Evolutionary conservation across 768 basidiomycete species (phyloP).

Genomic region (Amyloporia xantha): DNA sequence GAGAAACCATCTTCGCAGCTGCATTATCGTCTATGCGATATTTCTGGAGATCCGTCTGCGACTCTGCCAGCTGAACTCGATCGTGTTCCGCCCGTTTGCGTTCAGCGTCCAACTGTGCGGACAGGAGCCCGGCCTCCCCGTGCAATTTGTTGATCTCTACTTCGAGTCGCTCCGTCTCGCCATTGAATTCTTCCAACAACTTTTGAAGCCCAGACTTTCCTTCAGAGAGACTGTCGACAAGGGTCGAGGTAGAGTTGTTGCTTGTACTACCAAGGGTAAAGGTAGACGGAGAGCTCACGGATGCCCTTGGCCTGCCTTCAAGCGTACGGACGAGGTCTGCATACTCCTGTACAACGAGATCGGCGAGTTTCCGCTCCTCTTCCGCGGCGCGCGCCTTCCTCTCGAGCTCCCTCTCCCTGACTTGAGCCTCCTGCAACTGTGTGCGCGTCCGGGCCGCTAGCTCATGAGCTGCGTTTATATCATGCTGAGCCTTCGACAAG

Average conservation of each 20-base stretch:
- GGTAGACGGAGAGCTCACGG: conserved; percentile 8
- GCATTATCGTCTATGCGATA: conserved; percentile 60
- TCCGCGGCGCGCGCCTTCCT: conserved; percentile 40
- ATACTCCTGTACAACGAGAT: conserved; percentile 64
- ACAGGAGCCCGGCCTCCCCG: conserved; percentile 35
- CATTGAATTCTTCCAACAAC: conserved; percentile 43
- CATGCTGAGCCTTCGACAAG: conserved; percentile 33
- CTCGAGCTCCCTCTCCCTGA: conserved; percentile 44
- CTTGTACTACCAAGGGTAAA: conserved; percentile 4
- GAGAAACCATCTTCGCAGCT: conserved; percentile 76
- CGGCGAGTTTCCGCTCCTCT: conserved; percentile 56
- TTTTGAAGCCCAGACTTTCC: conserved; percentile 42
- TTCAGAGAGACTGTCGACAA: conserved; percentile 32
- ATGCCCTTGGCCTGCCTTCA: conserved; percentile 38
- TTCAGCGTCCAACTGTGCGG: conserved; percentile 41
- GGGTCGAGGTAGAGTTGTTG: conserved; percentile 13
- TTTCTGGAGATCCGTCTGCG: conserved; percentile 46
- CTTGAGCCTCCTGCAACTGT: conserved; percentile 46
- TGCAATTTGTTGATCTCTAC: conserved; percentile 36
- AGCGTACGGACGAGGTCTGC: conserved; percentile 66
- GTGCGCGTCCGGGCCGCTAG: conserved; percentile 47
- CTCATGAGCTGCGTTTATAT: conserved; percentile 47
- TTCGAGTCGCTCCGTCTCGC: conserved; percentile 40
- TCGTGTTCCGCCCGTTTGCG: conserved; percentile 35
- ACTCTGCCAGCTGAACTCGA: conserved; percentile 37